A percentile compares a stretch with the other conserved stretches of the same genome.
Conservation (phyloP, 768 basidiomycete genomes). For the Ramaria sp. region DNA sequence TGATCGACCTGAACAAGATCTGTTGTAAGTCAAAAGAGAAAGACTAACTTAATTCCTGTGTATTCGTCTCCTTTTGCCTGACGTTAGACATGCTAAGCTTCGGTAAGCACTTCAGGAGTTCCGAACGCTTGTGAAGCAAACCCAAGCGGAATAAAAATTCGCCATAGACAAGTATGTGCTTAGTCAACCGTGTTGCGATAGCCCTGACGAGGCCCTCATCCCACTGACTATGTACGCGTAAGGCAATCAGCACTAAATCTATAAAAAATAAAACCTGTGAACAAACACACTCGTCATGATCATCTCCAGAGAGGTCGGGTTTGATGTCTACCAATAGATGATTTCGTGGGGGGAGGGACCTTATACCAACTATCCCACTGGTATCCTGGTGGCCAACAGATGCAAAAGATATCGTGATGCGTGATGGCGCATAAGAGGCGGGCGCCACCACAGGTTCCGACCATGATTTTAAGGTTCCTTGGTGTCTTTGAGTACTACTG, state of each 20-base stretch:
- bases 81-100: conserved; percentile 13
- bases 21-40: background rate
- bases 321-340: background rate
- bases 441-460: background rate
- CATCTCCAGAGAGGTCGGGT: background rate
- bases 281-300: conserved; percentile 13
- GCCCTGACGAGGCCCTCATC: background rate
- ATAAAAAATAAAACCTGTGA: background rate
- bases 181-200: background rate
- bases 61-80: conserved; percentile 16
- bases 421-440: conserved; percentile 18
- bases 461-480: background rate
- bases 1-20: background rate
- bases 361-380: background rate
- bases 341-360: background rate
- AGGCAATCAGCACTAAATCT: background rate
- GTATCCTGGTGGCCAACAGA: conserved; percentile 26
- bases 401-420: conserved; percentile 30
- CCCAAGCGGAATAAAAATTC: conserved; percentile 70
- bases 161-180: conserved; percentile 38
- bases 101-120: conserved; percentile 59
- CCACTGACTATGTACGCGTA: background rate
- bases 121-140: conserved; percentile 56
- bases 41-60: conserved; percentile 25
- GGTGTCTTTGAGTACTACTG: background rate